Conservation (phyloP, 148 eudicot species). For the Tetragonia tetragonoides region DNA sequence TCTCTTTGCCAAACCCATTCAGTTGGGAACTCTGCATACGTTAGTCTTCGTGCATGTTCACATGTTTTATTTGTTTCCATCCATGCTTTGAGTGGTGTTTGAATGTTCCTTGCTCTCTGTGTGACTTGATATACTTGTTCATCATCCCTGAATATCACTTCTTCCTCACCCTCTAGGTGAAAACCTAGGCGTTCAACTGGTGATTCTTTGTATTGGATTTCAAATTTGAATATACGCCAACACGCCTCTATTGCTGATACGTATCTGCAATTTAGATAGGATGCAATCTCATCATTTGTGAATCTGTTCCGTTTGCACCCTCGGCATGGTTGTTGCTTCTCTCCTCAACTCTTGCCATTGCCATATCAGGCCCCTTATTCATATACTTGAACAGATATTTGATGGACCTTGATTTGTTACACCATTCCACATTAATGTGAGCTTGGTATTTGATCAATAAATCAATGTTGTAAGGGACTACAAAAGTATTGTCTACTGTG, state of each 20-base stretch:
- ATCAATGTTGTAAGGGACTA: background rate
- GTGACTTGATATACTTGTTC: background rate
- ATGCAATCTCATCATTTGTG: background rate
- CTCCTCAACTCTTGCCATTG: background rate
- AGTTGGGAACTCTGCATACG: background rate
- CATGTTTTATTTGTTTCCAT: background rate
- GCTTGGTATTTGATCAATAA: constrained; percentile 15
- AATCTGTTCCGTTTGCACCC: background rate
- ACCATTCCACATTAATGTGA: background rate
- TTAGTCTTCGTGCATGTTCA: background rate
- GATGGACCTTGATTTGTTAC: constrained; percentile 7
- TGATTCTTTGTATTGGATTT: background rate
- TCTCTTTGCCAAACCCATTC: background rate
- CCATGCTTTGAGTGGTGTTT: background rate
- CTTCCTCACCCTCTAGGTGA: background rate
- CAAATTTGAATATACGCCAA: background rate
- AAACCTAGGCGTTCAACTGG: background rate
- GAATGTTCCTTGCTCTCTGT: background rate
- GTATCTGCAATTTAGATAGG: background rate
- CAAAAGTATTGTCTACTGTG: background rate
- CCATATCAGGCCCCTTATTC: constrained; percentile 18
- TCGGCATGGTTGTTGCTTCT: no score
- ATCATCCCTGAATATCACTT: background rate
- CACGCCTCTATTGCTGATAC: background rate
- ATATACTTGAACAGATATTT: constrained; percentile 24